Evolutionary conservation across 441 rosid species (phyloP), one percentile per base, ranked within the genome.

Genomic region (Macaranga tanarius): DNA sequence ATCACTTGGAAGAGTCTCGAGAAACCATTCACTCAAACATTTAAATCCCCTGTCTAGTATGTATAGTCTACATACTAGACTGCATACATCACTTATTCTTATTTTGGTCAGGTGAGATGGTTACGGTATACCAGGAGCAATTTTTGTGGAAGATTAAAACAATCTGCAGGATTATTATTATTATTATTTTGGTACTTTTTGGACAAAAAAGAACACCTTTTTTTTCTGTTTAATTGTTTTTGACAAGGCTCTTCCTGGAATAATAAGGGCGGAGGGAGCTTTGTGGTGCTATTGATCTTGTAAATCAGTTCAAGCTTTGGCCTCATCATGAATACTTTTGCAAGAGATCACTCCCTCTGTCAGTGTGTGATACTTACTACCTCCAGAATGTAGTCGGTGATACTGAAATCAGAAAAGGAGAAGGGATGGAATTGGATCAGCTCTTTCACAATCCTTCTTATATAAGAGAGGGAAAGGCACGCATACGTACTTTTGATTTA

Each of bases 381-480:
- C 95, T 92, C 72, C 89, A 52, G 31, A 77, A 77, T 77, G 76
- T 77, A 15, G 76, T 72, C 60, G 79, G 76, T 48, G 79, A 65
- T 71, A 87, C 88, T 15, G 92, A 89, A 76, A 67, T 77, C 50
- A 71, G 76, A 55, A 72, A 72, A 67, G 98, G 97, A 48, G 93
- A 89, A 69, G 98, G 95, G 54, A 91, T 92, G 98, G 91, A 91
- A 60, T 69, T 91, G 75, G 91, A 86, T 81, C 97, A 91, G 80
- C 93, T 92, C 71, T 72, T 88, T 76, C 89, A 79, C 4, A 88
- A 76, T 72, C 65, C 81, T 58, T 69, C 85, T 7, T 58, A 57
- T 48, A 56, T 63, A 62, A 85, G 86, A 72, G 91, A 83, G 62
- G n/a, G 77, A 2, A 82, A 72, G 75, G 76, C 82, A 55, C 82